Evolutionary conservation across 495 filamentous ascomycete genomes (phyloP), one percentile per base, ranked within the genome.

Genomic region (Aspergillus avenaceus): DNA sequence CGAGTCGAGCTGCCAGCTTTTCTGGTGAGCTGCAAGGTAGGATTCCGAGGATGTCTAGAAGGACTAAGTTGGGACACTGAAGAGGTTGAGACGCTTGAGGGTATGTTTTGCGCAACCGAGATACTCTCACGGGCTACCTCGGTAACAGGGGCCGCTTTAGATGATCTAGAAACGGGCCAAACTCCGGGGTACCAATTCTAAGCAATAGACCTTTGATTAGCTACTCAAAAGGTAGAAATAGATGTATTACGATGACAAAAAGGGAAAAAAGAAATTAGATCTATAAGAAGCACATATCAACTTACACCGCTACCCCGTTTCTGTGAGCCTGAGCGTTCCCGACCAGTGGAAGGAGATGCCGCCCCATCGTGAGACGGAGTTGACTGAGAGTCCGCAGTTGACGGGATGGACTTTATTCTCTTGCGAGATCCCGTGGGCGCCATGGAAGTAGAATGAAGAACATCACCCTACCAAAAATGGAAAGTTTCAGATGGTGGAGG

Each of bases 91-190:
- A 64, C 31, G 60, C 74, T 66, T 49, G 73, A 69, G 52, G 66
- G 66, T 59, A 65, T 65, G 63, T 74, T 65, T 55, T 73, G 64
- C 47, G 78, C 69, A 54, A 79, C 85, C 47, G 84, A 76, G 27
- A 90, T 88, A 45, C 83, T 88, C 70, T 91, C 86, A 63, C 83
- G 84, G 48, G 84, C 86, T 63, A 90, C 79, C 67, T 87, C 79
- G 41, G 83, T 90, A 45, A 87, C 84, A 40, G 87, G 78, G 29
- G 77, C 73, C 22, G 87, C 84, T 64, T 91, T 91, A 29, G 77
- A 74, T 19, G 67, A 69, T 61, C 77, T 75, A 28, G 77, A 74
- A 24, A 65, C 73, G 21, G 85, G 81, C 84, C 84, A 91, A 41
- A 78, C 79, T 27, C 70, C 72, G 8, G 77, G 73, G 54, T 84